Evolutionary conservation across 306 rosid genomes (phyloP).

Genomic region (Cicer arietinum): DNA sequence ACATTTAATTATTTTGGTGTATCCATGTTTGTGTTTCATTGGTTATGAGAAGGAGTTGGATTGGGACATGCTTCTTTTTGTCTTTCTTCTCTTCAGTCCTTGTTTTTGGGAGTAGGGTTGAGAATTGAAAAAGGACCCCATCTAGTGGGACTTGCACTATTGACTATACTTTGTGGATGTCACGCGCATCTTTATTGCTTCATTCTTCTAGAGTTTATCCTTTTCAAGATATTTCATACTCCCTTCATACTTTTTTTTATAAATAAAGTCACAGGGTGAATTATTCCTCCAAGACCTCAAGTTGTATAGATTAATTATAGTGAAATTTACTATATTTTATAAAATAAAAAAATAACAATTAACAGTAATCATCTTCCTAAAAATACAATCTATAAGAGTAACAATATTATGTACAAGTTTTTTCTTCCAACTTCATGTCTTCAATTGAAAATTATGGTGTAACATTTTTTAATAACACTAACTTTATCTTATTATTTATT

Average conservation of each 20-base stretch:
- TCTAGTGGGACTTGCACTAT: conserved; percentile 40
- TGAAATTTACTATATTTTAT: too few species aligned
- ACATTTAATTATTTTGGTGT: too few species aligned
- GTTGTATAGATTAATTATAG: neutral
- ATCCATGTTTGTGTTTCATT: too few species aligned
- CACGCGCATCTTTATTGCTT: conserved; percentile 34
- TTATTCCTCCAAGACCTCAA: neutral
- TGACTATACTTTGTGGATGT: conserved; percentile 22
- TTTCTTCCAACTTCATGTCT: conserved; percentile 6
- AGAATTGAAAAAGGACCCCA: conserved; percentile 36
- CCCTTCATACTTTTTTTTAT: too few species aligned
- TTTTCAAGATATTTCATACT: conserved; percentile 15
- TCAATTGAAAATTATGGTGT: neutral
- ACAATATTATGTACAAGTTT: conserved; percentile 4
- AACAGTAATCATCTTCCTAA: conserved; percentile 23
- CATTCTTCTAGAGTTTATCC: conserved; percentile 41
- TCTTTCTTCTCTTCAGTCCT: conserved; percentile 27
- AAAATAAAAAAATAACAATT: too few species aligned
- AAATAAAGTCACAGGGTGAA: too few species aligned
- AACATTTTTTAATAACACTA: neutral
- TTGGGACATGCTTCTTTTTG: conserved; percentile 10
- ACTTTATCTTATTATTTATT: neutral
- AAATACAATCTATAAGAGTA: conserved; percentile 11
- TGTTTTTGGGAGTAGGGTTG: conserved; percentile 1
- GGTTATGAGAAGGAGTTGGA: neutral